phyloP scores from a whole-genome alignment of 2,329 filamentous ascomycete genomes.

The Diaporthe ilicicola region DNA sequence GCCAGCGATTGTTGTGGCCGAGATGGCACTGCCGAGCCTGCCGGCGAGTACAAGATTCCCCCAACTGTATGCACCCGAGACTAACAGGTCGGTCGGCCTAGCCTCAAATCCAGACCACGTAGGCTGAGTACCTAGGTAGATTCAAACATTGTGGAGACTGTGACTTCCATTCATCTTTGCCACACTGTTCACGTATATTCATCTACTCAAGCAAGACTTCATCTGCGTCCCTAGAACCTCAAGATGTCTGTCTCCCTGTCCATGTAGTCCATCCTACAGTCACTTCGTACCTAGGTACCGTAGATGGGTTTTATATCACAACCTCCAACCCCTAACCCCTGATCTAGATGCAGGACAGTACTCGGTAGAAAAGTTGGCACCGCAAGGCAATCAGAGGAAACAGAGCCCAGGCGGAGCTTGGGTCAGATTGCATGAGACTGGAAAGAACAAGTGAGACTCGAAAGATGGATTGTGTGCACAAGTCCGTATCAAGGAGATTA shows the following conservation, averaged over 20 bases:
- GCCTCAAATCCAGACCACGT: background rate
- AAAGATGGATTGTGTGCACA: background rate
- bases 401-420: background rate
- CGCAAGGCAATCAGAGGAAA: background rate
- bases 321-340: background rate
- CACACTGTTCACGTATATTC: background rate
- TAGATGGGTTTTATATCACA: background rate
- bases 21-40: background rate
- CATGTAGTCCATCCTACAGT: no score
- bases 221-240: no score
- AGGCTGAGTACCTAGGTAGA: no score
- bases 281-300: no score
- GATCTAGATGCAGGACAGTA: background rate
- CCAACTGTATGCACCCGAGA: background rate
- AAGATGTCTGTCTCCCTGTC: no score
- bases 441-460: background rate
- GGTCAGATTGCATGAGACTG: background rate
- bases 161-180: background rate
- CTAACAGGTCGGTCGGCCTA: no score
- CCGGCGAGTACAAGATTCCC: background rate
- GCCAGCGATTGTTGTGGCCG: background rate
- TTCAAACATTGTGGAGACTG: no score
- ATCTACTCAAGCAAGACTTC: background rate
- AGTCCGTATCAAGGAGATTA: conserved; percentile 5
- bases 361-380: background rate